Evolutionary conservation across 1,139 yeast species (phyloP), one percentile per base, ranked within the genome.

Genomic region (Taiozyma sp.): DNA sequence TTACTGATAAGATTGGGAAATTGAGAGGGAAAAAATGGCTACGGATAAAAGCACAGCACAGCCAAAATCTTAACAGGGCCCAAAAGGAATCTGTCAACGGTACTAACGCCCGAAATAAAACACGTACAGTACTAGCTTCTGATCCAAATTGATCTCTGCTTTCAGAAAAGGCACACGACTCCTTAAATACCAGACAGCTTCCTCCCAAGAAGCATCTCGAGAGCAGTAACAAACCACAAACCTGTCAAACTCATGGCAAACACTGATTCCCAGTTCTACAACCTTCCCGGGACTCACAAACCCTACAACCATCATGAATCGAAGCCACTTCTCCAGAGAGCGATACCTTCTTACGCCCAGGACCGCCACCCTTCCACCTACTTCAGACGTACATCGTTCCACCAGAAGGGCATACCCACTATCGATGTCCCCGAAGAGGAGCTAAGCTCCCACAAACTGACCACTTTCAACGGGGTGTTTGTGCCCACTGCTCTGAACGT

Each of bases 391-490:
- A 47, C 54, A 4, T 53, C 57, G 9, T 19, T 51, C 27, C 23
- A 36, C 14, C 46, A 46, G 13, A 23, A 28, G 40, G n/a, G 19
- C 9, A 14, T 32, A n/a, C 19, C 36, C 36, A 32, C 8, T 32
- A 14, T 32, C 19, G 36, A 32, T 7, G 46, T 30, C 12, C 5
- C n/a, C 19, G 47, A 30, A 7, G 48, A 48, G 8, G 47, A 48
- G 22, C 43, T 48, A 4, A 22, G 34, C 13, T 24, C 38, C 1
- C 29, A 64, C 44, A 88, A 88, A 60, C 67, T 88, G 48, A 87
- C 83, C 28, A 88, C 96, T 0, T 81, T 84, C 55, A 81, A 81
- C 53, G 96, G 96, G 16, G 96, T 87, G 4, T 84, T 88, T 62
- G 74, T 86, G 5, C 93, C 95, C 22, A 86, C 93, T 0, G 77